Base-by-base conservation (phyloP, 2,329 filamentous ascomycete genomes). In the Neobulgaria alba region DNA sequence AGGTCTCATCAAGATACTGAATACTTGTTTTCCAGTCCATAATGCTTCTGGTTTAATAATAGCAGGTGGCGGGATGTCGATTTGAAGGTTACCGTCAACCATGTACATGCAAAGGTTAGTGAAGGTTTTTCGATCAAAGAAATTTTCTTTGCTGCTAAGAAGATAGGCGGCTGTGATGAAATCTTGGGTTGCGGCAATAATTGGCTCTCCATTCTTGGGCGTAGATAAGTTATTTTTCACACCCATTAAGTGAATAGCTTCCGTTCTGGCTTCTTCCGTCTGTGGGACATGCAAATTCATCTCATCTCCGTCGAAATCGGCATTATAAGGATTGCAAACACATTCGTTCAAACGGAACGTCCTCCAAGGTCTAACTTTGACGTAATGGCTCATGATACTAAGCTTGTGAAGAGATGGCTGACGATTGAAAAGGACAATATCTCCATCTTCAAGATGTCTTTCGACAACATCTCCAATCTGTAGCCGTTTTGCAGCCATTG, bases 201-300 rank as follows among this genome's bases (percentile, higher is more conserved):
- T 94, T 2, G 92, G 92, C 54, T 95, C 90, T 59, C 92, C 92
- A 65, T 96, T 96, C 64, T 95, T 95, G 1, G 92, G 92, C 0
- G 92, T 98, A 3, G 84, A 84, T 43, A 98, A 65, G 60, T 98
- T 98, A 69, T 96, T 80, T 65, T 95, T 95, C 41, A 98, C 89
- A 31, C 92, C 92, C 92, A 98, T 98, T 35, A 98, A 68, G 52
- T 90, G 88, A 56, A 93, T 93, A 1, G 92, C 92, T 63, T 98
- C 92, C 2, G 90, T 86, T 42, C 92, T 77, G 9, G 92, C 90
- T 63, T 98, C 92, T 66, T 98, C 92, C 0, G 92, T 96, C 60
- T 98, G 92, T 2, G 92, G 92, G 12, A 98, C 89, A 64, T 98
- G 92, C 35, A 98, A 66, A 55, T 98, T 98, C 92, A 98, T 98